A percentile compares a stretch with the other conserved stretches of the same genome.
phyloP scores from a whole-genome alignment of 768 basidiomycete species.

The Ramaria rubella region DNA sequence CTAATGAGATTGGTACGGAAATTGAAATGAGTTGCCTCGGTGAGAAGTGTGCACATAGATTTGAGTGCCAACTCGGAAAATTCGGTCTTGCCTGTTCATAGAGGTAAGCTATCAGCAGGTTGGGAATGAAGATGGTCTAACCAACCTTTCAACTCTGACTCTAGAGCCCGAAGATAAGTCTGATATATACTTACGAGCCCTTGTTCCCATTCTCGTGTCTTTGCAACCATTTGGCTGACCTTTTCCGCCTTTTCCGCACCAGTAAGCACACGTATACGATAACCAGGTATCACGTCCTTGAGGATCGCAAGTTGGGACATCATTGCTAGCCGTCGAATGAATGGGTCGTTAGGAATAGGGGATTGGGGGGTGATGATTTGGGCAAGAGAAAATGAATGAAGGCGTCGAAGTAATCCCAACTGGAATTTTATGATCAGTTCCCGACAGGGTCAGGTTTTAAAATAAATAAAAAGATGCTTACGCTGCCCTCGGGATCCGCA shows the following conservation, averaged over 20 bases:
- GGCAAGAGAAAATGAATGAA: conserved; percentile 83
- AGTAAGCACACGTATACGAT: conserved; percentile 86
- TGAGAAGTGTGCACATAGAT: conserved; percentile 82
- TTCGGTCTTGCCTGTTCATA: conserved; percentile 56
- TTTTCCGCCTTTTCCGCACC: conserved; percentile 90
- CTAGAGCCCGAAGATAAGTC: conserved; percentile 76
- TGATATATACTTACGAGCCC: conserved; percentile 86
- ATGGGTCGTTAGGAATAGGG: conserved; percentile 67
- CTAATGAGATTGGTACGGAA: conserved; percentile 90
- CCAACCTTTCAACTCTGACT: conserved; percentile 81
- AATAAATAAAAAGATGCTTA: conserved; percentile 34
- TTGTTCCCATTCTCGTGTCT: conserved; percentile 93
- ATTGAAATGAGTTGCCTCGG: conserved; percentile 91
- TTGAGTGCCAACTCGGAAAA: conserved; percentile 65
- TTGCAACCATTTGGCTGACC: conserved; percentile 86
- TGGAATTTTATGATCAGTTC: conserved; percentile 25
- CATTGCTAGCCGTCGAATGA: conserved; percentile 83
- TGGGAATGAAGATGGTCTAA: conserved; percentile 10
- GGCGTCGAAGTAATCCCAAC: conserved; percentile 82
- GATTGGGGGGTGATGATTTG: conserved; percentile 64
- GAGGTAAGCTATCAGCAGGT: conserved; percentile 19
- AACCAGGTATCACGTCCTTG: conserved; percentile 94
- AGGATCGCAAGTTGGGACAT: conserved; percentile 90
- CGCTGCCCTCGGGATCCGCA: conserved; percentile 91
- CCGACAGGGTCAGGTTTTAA: background rate